A percentile compares a stretch with the other conserved stretches of the same genome.
Evolutionary conservation across 75 land plant species (phyloP).

Genomic region (Sequoia sempervirens): DNA sequence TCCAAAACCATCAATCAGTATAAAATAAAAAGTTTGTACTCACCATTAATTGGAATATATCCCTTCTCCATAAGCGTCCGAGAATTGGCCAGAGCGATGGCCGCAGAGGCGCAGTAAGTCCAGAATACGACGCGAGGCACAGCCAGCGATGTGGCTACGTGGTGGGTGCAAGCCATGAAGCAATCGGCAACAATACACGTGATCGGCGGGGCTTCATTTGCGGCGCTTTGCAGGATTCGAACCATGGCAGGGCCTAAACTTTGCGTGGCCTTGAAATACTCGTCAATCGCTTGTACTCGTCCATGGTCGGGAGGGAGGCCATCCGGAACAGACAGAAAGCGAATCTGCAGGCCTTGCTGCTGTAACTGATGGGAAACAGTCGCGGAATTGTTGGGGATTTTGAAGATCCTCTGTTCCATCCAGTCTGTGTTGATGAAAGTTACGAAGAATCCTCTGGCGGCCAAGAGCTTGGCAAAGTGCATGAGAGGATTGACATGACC

Average conservation of each 20-base stretch:
- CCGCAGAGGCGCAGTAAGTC: slow-evolving; percentile 1
- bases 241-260: neutral
- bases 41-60: slow-evolving; percentile 1
- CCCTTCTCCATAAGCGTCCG: neutral
- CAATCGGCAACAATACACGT: slow-evolving; percentile 4
- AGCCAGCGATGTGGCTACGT: neutral
- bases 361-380: neutral
- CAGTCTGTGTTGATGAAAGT: slow-evolving; percentile 1
- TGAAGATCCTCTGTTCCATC: neutral
- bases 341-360: neutral
- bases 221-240: neutral
- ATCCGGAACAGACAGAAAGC: neutral
- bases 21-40: too few relatives aligned
- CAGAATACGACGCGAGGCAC: slow-evolving; percentile 4
- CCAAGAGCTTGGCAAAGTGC: neutral
- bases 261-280: neutral
- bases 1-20: too few relatives aligned
- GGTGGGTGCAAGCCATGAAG: neutral
- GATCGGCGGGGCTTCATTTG: neutral
- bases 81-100: neutral
- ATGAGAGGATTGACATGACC: slow-evolving; percentile 1
- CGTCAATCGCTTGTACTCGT: neutral
- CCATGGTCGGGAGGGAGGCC: neutral
- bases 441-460: neutral
- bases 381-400: neutral